These are phyloP conservation scores for Polyporus arcularius DNA, from an alignment of 768 basidiomycete species.

Conservation along the genomic window DNA sequence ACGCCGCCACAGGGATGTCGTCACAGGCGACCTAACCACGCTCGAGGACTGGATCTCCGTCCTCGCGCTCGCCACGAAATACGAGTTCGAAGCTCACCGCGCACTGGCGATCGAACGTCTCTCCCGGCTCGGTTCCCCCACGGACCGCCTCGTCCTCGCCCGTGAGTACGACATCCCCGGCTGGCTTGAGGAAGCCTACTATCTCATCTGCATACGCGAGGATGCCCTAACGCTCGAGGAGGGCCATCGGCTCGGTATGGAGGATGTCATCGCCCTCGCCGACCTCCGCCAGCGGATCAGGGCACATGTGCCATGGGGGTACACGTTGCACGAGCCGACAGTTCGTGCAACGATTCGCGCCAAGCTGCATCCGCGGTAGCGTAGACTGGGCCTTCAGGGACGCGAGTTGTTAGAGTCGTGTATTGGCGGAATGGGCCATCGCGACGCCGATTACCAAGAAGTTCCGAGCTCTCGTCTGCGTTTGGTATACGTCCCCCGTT, in stretches of 20 bases:
- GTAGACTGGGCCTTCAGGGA: not conserved
- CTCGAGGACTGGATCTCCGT: conserved; percentile 37
- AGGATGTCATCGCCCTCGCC: conserved; percentile 20
- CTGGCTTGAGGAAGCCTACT: conserved; percentile 18
- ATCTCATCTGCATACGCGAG: conserved; percentile 16
- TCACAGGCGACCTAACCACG: conserved; percentile 27
- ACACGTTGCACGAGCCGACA: conserved; percentile 3
- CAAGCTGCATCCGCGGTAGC: not conserved
- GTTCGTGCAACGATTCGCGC: conserved; percentile 2
- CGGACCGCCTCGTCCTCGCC: conserved; percentile 23
- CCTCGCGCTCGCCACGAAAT: conserved; percentile 32
- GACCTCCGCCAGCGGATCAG: conserved; percentile 19
- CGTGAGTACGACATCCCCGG: conserved; percentile 15
- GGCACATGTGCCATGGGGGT: not conserved
- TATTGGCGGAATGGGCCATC: no score
- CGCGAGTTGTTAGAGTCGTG: not conserved
- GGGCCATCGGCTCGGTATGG: conserved; percentile 19
- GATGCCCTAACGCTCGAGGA: conserved; percentile 21
- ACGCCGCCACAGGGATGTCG: conserved; percentile 21
- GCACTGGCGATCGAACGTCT: conserved; percentile 33
- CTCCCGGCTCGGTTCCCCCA: conserved; percentile 13
- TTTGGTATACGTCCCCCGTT: no score
- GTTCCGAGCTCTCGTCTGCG: no score
- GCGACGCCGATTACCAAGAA: no score
- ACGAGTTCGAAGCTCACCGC: conserved; percentile 30